Evolutionary conservation across 306 rosid genomes (phyloP).

Genomic region (Geum urbanum): DNA sequence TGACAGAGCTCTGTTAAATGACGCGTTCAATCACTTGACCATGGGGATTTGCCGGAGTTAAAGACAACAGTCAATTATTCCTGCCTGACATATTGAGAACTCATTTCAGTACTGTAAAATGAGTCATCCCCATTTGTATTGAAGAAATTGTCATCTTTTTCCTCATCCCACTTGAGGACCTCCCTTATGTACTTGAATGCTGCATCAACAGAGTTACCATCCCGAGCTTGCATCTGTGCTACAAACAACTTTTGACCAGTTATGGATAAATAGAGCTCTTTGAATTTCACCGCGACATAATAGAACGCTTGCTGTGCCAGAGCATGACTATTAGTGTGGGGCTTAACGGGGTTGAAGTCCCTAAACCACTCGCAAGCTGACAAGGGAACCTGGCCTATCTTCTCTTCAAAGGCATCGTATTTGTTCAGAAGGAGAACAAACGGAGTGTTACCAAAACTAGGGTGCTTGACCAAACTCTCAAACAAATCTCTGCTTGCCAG

Average conservation of each 20-base stretch:
- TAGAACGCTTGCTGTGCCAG: slow-evolving; percentile 77
- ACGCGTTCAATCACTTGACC: slow-evolving; percentile 5
- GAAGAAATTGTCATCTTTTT: slow-evolving; percentile 57
- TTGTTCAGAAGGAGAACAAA: slow-evolving; percentile 74
- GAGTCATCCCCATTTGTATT: slow-evolving; percentile 60
- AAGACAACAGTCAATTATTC: slow-evolving; percentile 38
- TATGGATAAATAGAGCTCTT: slow-evolving; percentile 63
- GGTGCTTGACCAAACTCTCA: slow-evolving; percentile 71
- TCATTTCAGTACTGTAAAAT: slow-evolving; percentile 66
- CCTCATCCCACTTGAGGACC: slow-evolving; percentile 80
- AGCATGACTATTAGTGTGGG: slow-evolving; percentile 53
- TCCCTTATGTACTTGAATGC: slow-evolving; percentile 78
- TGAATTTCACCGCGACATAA: slow-evolving; percentile 74
- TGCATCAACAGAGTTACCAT: slow-evolving; percentile 58
- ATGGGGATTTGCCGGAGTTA: slow-evolving; percentile 14
- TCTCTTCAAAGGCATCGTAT: slow-evolving; percentile 74
- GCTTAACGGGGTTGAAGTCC: slow-evolving; percentile 73
- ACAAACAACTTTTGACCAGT: slow-evolving; percentile 65
- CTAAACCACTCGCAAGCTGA: slow-evolving; percentile 78
- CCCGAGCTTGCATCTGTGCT: slow-evolving; percentile 62
- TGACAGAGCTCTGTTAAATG: background rate
- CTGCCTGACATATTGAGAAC: slow-evolving; percentile 54
- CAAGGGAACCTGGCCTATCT: slow-evolving; percentile 58
- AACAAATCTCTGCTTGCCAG: slow-evolving; percentile 70
- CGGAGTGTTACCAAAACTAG: slow-evolving; percentile 68